A percentile compares a stretch with the other conserved stretches of the same genome.
Conservation (phyloP, 768 basidiomycete genomes). For the Hericium erinaceus region DNA sequence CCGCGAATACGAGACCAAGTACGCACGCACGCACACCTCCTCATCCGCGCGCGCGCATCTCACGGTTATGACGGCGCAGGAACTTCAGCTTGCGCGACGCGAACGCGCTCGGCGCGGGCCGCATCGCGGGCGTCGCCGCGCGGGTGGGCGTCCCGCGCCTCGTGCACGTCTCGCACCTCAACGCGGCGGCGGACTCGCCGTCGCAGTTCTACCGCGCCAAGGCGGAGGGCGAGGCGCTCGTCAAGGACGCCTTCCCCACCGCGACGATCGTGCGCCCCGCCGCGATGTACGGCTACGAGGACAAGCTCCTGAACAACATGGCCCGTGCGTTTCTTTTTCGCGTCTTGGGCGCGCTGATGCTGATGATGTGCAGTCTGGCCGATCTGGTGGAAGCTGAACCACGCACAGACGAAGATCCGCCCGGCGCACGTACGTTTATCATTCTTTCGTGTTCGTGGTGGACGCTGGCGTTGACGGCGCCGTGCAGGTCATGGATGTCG, state of each 20-base stretch:
- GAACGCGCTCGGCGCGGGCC: constrained; percentile 72
- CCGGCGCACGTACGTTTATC: constrained; percentile 83
- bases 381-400: constrained; percentile 90
- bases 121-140: constrained; percentile 78
- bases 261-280: constrained; percentile 87
- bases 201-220: constrained; percentile 87
- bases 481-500: constrained; percentile 81
- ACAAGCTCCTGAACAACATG: constrained; percentile 88
- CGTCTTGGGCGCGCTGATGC: constrained; percentile 9
- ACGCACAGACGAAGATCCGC: constrained; percentile 74
- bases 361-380: constrained; percentile 58
- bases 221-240: constrained; percentile 80
- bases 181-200: constrained; percentile 69
- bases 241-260: constrained; percentile 71
- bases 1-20: constrained; percentile 95
- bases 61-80: constrained; percentile 32
- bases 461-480: not conserved
- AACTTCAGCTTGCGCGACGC: constrained; percentile 82
- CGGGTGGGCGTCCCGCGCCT: constrained; percentile 73
- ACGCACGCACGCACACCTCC: constrained; percentile 13
- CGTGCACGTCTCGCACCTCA: constrained; percentile 92
- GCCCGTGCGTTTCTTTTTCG: constrained; percentile 50
- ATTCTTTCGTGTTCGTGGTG: constrained; percentile 7
- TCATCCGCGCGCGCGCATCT: no score
- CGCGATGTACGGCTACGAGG: constrained; percentile 88